A percentile compares a stretch with the other conserved stretches of the same genome.
Conservation (phyloP, 2,329 filamentous ascomycete genomes). For the Microdochium nivale region DNA sequence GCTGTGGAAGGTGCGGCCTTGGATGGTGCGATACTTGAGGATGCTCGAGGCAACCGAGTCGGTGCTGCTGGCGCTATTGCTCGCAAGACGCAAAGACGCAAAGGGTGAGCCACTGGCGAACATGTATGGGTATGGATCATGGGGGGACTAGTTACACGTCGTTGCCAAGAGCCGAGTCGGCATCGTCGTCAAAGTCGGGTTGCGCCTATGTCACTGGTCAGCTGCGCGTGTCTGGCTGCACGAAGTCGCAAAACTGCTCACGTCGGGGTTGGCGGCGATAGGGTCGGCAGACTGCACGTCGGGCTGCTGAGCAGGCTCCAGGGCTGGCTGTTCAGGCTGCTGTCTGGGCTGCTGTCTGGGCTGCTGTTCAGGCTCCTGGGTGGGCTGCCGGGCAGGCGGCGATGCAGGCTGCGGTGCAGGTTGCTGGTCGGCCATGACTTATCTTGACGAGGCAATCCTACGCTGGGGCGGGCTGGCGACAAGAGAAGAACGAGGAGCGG, state of each 20-base stretch:
- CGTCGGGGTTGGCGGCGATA: background rate
- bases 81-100: no score
- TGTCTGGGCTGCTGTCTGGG: no score
- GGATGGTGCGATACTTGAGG: conserved; percentile 18
- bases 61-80: conserved; percentile 9
- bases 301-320: background rate
- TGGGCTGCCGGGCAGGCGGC: no score
- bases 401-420: no score
- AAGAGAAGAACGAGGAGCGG: no score
- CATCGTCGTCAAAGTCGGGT: conserved; percentile 6
- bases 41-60: conserved; percentile 19
- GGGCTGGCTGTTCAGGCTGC: no score
- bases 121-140: background rate
- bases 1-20: conserved; percentile 19
- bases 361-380: no score
- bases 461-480: no score
- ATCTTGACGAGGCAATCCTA: no score
- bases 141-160: conserved; percentile 12
- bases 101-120: background rate
- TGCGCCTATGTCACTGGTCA: background rate
- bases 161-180: conserved; percentile 16
- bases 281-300: background rate
- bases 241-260: background rate
- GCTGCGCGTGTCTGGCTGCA: background rate
- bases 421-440: no score